A percentile compares a stretch with the other conserved stretches of the same genome.
phyloP scores from a whole-genome alignment of 1,284 basidiomycete genomes.

The Peniophora sp. region DNA sequence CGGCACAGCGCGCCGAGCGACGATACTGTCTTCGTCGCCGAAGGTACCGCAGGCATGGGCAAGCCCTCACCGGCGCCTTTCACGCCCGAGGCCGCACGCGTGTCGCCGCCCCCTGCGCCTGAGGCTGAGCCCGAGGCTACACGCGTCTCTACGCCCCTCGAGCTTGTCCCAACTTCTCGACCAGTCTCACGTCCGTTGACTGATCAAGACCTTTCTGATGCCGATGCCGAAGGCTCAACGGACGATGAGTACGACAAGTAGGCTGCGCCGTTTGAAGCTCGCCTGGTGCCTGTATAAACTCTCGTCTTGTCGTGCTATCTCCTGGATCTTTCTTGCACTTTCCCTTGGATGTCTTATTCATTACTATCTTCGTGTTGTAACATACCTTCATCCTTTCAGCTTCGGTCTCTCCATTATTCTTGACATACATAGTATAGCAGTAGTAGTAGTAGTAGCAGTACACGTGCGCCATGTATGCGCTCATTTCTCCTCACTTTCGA shows the following conservation, averaged over 20 bases:
- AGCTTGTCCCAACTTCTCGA: constrained; percentile 12
- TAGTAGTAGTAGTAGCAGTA: too few relatives aligned
- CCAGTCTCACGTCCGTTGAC: neutral
- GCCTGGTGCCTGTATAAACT: neutral
- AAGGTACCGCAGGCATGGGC: neutral
- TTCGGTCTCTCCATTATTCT: too few relatives aligned
- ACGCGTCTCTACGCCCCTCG: too few relatives aligned
- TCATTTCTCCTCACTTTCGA: too few relatives aligned
- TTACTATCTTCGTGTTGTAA: too few relatives aligned
- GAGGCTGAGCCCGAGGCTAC: too few relatives aligned
- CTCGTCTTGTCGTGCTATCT: neutral
- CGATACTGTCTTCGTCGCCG: constrained; percentile 34
- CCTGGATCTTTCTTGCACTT: neutral
- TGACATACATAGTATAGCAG: too few relatives aligned
- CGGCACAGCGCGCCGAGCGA: constrained; percentile 50
- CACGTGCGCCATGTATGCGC: too few relatives aligned
- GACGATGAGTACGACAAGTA: neutral
- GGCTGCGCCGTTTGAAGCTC: neutral
- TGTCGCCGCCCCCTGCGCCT: too few relatives aligned
- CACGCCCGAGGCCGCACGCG: too few relatives aligned
- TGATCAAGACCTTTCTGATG: constrained; percentile 28
- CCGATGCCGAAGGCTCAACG: constrained; percentile 20
- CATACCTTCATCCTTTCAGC: too few relatives aligned
- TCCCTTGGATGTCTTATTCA: neutral
- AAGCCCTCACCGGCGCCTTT: constrained; percentile 4